Conservation (phyloP, 192 early-diverging fungal species). For the Podila horticola region DNA sequence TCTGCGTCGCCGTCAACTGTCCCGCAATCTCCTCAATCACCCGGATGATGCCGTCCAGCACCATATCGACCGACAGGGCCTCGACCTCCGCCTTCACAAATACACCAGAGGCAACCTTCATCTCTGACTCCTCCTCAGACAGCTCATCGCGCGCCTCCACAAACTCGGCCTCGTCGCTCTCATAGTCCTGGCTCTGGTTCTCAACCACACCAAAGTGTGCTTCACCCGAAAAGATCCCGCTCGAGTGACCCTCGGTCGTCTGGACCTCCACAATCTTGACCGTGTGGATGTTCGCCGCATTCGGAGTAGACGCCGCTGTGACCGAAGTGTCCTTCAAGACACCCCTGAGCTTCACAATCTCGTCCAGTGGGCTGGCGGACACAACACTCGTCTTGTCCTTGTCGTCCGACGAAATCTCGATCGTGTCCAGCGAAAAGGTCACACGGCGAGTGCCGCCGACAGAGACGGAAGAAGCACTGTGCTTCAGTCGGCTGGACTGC, state of each 20-base stretch:
- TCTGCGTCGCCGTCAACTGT: constrained; percentile 1
- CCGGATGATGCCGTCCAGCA: background rate
- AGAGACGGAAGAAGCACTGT: background rate
- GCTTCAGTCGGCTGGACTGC: constrained; percentile 2
- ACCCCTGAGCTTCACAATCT: background rate
- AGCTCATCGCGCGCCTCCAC: background rate
- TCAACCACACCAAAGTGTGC: background rate
- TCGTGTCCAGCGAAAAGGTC: background rate
- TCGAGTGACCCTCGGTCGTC: background rate
- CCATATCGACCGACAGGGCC: background rate
- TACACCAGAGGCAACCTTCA: background rate
- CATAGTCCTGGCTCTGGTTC: background rate
- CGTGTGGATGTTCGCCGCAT: background rate
- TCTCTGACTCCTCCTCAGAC: background rate
- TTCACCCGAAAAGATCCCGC: background rate
- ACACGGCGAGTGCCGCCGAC: background rate
- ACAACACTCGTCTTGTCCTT: background rate
- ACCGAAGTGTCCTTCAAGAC: background rate
- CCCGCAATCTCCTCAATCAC: background rate
- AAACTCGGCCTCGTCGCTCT: constrained; percentile 5
- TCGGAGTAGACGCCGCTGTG: background rate
- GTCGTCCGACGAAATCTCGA: background rate
- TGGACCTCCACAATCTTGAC: constrained; percentile 2
- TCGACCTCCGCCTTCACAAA: background rate
- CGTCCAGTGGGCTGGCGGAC: background rate